Evolutionary conservation across 148 eudicot species (phyloP), one percentile per base, ranked within the genome.

Genomic region (Camellia sinensis): DNA sequence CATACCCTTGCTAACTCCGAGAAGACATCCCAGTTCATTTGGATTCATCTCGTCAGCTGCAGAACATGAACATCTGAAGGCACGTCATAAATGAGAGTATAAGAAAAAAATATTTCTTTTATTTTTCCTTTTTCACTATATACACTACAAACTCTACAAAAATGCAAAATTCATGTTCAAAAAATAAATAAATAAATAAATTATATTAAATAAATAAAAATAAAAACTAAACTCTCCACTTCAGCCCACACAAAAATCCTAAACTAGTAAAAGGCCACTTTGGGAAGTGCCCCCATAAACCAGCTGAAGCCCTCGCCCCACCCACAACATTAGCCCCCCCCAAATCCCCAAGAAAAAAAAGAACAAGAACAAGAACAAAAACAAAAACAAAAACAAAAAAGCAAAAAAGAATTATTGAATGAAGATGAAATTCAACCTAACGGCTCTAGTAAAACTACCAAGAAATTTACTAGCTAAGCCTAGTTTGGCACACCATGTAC

Each of bases 51-150:
- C 99, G 65, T 85, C 95, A 75, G 87, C 89, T 77, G 89, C 88
- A 78, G 89, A 82, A 82, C 99, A 96, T 9, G 90, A 89, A 83
- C 88, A 89, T 90, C 99, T 93, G 84, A 10, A 82, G 81, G 19
- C 62, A 76, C 62, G 53, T 43, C 43, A 71, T 7, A 72, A 79
- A 14, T 43, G 67, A n/a, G 13, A 22, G 1, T 18, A 6, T 22
- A 11, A 48, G 60, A n/a, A 71, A 6, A 67, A 43, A 3, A 12
- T 54, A 1, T 19, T 59, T 18, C 17, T 4, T 14, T 67, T 6
- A 68, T 3, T 37, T 48, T 48, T 48, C 52, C 9, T 22, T 41
- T 53, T 53, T 53, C 59, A 7, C 61, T 18, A 7, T 52, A 2
- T 50, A 11, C 1, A 29, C 37, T 29, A 29, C 52, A 48, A 48